Base-by-base conservation (phyloP, 345 rosid species). In the Dimocarpus longan region DNA sequence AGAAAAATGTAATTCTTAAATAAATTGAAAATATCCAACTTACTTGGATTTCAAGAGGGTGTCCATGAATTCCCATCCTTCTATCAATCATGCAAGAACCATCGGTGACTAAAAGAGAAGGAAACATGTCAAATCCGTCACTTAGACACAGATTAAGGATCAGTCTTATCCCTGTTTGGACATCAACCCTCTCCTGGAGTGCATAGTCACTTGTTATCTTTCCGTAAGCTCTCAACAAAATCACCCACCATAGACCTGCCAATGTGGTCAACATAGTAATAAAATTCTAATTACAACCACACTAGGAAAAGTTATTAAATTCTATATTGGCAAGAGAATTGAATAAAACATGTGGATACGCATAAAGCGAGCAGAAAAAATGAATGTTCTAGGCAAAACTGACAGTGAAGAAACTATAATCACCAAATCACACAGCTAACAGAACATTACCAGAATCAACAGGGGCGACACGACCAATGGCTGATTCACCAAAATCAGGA, bases 71-170 rank as follows among this genome's bases (percentile, higher is more conserved):
- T 64, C 98, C 98, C 98, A 95, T 95, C 74, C 98, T 87, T 79
- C 98, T 87, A 82, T 95, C 98, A 39, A 95, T 92, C 98, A 95
- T 95, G 79, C 98, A 93, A 76, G 98, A 95, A 76, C 98, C 98
- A 77, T 95, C 98, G 18, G 98, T 91, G 73, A 95, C 98, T 83
- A 95, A 88, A 76, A 95, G 86, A 40, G 98, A 84, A 19, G 98
- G 98, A 83, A 95, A 95, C 98, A 95, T 95, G 86, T 95, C 98
- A 40, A 93, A 95, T 42, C 97, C 98, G n/a, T 95, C 98, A 6
- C 88, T 80, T 78, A 95, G 85, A 79, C 98, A 95, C 77, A 93
- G 77, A 80, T 89, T 92, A 18, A 95, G 93, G 80, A 93, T 90
- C 81, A 93, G 86, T 75, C 91, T 87, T 73, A 95, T 92, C 85